These are phyloP conservation scores for Melastoma malabathricum DNA, from an alignment of 345 rosid species.

Conservation along the genomic window DNA sequence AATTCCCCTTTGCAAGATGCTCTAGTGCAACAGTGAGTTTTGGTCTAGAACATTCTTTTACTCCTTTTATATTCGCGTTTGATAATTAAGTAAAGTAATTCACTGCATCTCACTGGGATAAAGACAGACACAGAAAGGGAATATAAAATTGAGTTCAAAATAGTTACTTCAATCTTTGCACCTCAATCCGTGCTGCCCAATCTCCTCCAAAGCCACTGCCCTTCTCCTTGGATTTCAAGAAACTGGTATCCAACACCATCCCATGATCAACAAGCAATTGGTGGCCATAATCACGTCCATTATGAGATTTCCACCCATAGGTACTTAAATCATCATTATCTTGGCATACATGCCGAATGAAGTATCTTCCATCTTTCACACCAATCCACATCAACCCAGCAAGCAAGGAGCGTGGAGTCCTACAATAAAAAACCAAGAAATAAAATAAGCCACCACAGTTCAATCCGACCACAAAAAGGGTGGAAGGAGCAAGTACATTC, in stretches of 20 bases:
- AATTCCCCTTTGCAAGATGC: too few species aligned
- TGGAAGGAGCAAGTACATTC: too few species aligned
- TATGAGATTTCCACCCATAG: conserved; percentile 80
- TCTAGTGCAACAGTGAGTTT: too few species aligned
- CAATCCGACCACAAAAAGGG: too few species aligned
- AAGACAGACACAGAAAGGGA: neutral
- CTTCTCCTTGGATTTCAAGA: conserved; percentile 55
- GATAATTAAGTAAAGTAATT: neutral
- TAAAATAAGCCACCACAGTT: too few species aligned
- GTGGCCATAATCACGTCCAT: conserved; percentile 80
- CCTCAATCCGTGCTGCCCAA: conserved; percentile 66
- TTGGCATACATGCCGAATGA: conserved; percentile 72
- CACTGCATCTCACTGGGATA: neutral
- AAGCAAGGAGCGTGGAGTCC: conserved; percentile 63
- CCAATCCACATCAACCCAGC: conserved; percentile 96
- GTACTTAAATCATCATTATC: conserved; percentile 48
- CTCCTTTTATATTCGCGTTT: neutral
- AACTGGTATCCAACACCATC: conserved; percentile 53
- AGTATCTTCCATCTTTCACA: conserved; percentile 50
- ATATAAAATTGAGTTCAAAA: conserved; percentile 7
- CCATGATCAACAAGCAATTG: conserved; percentile 62
- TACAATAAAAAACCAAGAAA: conserved; percentile 13
- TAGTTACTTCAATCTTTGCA: conserved; percentile 33
- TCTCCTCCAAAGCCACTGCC: conserved; percentile 94
- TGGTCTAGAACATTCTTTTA: too few species aligned